A percentile compares a stretch with the other conserved stretches of the same genome.
phyloP scores from a whole-genome alignment of 441 rosid species.

The Adansonia grandidieri region DNA sequence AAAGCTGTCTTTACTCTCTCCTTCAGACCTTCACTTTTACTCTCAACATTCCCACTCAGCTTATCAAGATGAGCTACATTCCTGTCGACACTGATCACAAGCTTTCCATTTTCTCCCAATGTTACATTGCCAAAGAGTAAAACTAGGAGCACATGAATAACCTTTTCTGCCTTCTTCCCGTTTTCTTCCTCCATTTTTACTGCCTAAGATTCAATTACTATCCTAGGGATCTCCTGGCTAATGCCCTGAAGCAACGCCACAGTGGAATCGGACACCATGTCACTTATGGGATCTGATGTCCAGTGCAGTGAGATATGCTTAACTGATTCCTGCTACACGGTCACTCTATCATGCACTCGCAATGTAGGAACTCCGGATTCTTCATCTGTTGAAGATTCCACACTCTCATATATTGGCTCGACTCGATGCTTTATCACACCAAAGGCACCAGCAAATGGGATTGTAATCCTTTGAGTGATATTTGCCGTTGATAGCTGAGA shows the following conservation, averaged over 20 bases:
- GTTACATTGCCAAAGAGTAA: constrained; percentile 90
- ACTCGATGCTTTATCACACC: constrained; percentile 82
- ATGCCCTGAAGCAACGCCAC: constrained; percentile 81
- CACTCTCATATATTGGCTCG: constrained; percentile 79
- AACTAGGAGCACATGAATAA: constrained; percentile 71
- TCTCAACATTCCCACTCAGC: constrained; percentile 81
- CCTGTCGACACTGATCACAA: constrained; percentile 73
- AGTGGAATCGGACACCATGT: constrained; percentile 88
- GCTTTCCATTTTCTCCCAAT: constrained; percentile 74
- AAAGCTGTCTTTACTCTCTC: constrained; percentile 77
- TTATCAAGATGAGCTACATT: constrained; percentile 76
- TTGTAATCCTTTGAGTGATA: constrained; percentile 75
- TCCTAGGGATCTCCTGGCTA: constrained; percentile 77
- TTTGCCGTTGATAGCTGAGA: constrained; percentile 89
- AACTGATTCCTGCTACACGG: constrained; percentile 79
- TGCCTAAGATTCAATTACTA: constrained; percentile 58
- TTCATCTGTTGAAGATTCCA: constrained; percentile 76
- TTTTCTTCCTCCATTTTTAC: constrained; percentile 65
- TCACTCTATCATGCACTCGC: constrained; percentile 70
- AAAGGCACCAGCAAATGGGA: constrained; percentile 76
- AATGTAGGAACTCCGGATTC: constrained; percentile 69
- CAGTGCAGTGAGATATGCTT: constrained; percentile 83
- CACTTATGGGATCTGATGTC: constrained; percentile 81
- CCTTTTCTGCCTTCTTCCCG: constrained; percentile 77
- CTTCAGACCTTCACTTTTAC: constrained; percentile 80